A percentile compares a stretch with the other conserved stretches of the same genome.
Conservation (phyloP, 2,329 filamentous ascomycete genomes). For the Fusarium coicis region DNA sequence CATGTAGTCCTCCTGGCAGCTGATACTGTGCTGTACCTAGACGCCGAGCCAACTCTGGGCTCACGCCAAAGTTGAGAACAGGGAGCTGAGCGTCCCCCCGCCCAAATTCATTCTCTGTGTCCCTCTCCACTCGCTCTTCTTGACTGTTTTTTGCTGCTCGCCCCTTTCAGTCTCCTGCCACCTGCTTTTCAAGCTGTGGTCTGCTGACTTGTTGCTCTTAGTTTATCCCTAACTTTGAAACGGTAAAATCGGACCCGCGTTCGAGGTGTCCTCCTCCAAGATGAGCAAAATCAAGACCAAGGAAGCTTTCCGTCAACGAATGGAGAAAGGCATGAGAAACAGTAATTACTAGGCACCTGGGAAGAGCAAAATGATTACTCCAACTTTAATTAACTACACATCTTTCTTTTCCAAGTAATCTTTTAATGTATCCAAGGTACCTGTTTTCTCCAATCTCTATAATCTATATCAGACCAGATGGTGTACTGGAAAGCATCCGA, state of each 20-base stretch:
- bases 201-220: constrained; percentile 17
- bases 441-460: background rate
- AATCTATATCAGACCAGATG: background rate
- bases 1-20: constrained; percentile 47
- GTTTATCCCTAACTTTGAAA: background rate
- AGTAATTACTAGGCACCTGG: background rate
- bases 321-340: background rate
- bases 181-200: constrained; percentile 24
- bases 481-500: background rate
- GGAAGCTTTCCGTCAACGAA: background rate
- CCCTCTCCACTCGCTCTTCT: constrained; percentile 46
- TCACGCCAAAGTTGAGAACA: constrained; percentile 35
- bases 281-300: background rate
- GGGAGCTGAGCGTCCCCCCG: constrained; percentile 49
- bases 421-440: background rate
- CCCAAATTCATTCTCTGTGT: constrained; percentile 39
- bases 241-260: constrained; percentile 6
- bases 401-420: background rate
- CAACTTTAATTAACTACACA: background rate
- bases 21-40: constrained; percentile 54
- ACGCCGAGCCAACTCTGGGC: constrained; percentile 26
- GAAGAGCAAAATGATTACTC: background rate
- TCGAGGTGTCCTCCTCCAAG: background rate
- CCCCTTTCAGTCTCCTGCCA: constrained; percentile 33
- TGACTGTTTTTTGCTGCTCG: constrained; percentile 13